Evolutionary conservation across 2,329 filamentous ascomycete species (phyloP).

Genomic region (Xylariaceae sp.): DNA sequence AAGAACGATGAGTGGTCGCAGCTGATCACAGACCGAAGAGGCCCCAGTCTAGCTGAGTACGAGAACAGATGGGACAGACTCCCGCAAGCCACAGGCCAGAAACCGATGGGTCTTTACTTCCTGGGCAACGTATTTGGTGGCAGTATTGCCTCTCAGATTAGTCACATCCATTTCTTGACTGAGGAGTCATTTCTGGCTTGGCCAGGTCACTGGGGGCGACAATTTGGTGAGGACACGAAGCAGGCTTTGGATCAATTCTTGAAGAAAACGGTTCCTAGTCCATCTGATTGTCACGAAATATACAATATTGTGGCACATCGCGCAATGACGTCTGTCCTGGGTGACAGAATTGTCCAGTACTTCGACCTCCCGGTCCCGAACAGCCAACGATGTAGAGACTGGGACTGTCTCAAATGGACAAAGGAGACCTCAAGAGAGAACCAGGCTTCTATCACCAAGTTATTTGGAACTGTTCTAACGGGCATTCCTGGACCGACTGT

Average conservation of each 20-base stretch:
- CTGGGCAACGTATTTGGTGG: conserved; percentile 29
- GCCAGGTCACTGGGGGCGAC: conserved; percentile 22
- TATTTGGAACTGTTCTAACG: conserved; percentile 3
- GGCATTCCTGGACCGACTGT: conserved; percentile 19
- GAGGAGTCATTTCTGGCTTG: conserved; percentile 24
- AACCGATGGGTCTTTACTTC: conserved; percentile 12
- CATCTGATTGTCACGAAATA: conserved; percentile 22
- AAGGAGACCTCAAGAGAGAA: conserved; percentile 2
- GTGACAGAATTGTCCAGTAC: conserved; percentile 20
- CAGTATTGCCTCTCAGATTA: conserved; percentile 22
- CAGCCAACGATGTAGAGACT: conserved; percentile 26
- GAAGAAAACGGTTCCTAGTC: conserved; percentile 2
- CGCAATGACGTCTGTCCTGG: conserved; percentile 22
- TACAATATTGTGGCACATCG: conserved; percentile 30
- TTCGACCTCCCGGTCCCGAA: conserved; percentile 17
- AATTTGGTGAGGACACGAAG: conserved; percentile 16
- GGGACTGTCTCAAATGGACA: conserved; percentile 17
- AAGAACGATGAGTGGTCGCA: conserved; percentile 24
- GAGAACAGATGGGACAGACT: conserved; percentile 21
- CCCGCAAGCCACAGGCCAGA: neutral
- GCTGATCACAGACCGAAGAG: conserved; percentile 21
- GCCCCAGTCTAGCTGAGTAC: conserved; percentile 16
- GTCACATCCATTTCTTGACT: conserved; percentile 27
- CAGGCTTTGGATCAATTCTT: conserved; percentile 16
- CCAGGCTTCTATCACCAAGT: conserved; percentile 3